Base-by-base conservation (phyloP, 2,329 filamentous ascomycete genomes). In the Talaromyces sp. region DNA sequence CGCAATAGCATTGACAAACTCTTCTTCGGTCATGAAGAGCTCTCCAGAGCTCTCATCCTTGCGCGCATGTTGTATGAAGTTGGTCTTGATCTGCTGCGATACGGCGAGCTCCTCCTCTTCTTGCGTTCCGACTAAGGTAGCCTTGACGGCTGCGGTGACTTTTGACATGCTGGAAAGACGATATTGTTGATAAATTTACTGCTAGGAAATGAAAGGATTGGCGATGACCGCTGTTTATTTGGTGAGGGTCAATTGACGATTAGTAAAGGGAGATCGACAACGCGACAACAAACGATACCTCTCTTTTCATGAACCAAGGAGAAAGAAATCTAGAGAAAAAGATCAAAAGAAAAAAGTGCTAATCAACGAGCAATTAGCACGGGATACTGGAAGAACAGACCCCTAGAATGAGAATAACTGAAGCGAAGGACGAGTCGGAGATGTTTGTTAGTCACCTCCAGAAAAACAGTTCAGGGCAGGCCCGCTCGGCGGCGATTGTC, bases 1-100 rank as follows among this genome's bases (percentile, higher is more conserved):
- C 66, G 91, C 92, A 77, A 99, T 86, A 28, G 93, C 93, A 69
- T 92, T 81, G 67, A 97, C 85, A 73, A 99, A 99, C 72, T 95
- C 84, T n/a, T 92, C 84, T 62, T 88, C 84, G 46, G 83, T 86
- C 84, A 99, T 89, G 70, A 83, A 91, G 58, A 86, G 79, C 68
- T 97, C 90, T 59, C 89, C 92, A 9, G 85, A 82, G 65, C 85
- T 80, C 61, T 87, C 79, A 69, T 96, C 90, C 72, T 87, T 88
- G 69, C 82, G 77, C 40, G 94, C 90, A 78, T 92, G 81, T 69
- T 83, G 83, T 66, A 85, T 76, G 75, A 97, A 99, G 62, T 85
- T 85, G 59, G 85, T 80, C 75, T 86, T 89, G 63, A 87, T 86
- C 73, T 92, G 87, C 61, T 84, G 81, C 51, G 91, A 91, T 64